Conservation (phyloP, 2,329 filamentous ascomycete species). For the Xylariaceae sp. region DNA sequence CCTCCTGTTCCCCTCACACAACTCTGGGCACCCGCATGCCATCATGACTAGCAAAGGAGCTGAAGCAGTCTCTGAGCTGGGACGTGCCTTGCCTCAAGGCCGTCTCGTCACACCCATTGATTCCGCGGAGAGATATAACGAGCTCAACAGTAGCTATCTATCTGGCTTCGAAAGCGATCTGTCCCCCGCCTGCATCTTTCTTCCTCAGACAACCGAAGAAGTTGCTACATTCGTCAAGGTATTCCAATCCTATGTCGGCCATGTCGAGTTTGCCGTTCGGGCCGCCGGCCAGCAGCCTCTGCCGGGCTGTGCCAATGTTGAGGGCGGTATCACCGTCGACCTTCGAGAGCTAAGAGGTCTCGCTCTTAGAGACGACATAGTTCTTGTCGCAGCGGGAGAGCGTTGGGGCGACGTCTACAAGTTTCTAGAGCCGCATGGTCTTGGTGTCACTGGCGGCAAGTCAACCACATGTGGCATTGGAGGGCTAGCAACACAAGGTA, state of each 20-base stretch:
- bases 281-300: not conserved
- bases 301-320: not conserved
- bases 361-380: not conserved
- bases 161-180: conserved; percentile 1
- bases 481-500: conserved; percentile 24
- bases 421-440: conserved; percentile 27
- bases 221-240: not conserved
- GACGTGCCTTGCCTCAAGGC: not conserved
- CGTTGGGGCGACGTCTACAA: conserved; percentile 38
- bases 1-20: no score
- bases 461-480: conserved; percentile 36
- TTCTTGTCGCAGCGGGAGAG: conserved; percentile 7
- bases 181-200: conserved; percentile 1
- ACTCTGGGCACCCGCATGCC: no score
- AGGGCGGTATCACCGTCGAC: conserved; percentile 8
- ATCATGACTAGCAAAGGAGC: not conserved
- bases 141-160: not conserved
- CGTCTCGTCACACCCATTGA: not conserved
- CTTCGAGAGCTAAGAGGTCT: conserved; percentile 10
- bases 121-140: not conserved
- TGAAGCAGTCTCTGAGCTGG: not conserved
- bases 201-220: not conserved
- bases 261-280: not conserved
- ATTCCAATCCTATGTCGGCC: not conserved
- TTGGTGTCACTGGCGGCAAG: conserved; percentile 36